Conservation (phyloP, 75 land plant genomes). For the Picea glauca region DNA sequence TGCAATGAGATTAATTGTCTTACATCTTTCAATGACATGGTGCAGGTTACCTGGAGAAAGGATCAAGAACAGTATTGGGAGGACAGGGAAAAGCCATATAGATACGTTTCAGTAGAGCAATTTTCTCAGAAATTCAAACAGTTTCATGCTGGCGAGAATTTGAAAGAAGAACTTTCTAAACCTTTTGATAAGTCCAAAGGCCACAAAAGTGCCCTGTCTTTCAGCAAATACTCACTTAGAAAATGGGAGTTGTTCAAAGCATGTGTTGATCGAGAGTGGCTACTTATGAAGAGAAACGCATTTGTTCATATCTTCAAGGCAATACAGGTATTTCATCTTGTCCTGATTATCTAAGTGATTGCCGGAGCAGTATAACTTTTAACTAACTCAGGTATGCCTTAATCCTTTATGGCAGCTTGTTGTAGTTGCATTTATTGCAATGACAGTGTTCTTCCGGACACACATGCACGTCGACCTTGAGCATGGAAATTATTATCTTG, state of each 20-base stretch:
- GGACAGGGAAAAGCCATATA: constrained; percentile 31
- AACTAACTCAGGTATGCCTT: not conserved
- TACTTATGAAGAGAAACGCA: constrained; percentile 72
- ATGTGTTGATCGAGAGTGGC: constrained; percentile 53
- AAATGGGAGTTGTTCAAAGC: constrained; percentile 68
- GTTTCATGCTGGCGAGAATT: constrained; percentile 27
- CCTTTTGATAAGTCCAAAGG: constrained; percentile 36
- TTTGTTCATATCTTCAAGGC: constrained; percentile 71
- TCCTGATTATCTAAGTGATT: not conserved
- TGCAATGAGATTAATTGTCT: no score
- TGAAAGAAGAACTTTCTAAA: constrained; percentile 36
- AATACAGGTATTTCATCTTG: constrained; percentile 43
- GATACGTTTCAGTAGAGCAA: constrained; percentile 49
- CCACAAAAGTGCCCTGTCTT: constrained; percentile 36
- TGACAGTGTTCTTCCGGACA: constrained; percentile 68
- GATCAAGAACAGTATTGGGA: constrained; percentile 86
- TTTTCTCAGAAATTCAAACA: constrained; percentile 51
- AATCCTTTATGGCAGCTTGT: constrained; percentile 26
- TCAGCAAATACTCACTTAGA: constrained; percentile 37
- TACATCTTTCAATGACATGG: not conserved
- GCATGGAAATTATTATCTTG: constrained; percentile 41
- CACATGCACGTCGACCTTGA: constrained; percentile 33
- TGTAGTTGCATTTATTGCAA: constrained; percentile 29
- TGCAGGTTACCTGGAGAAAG: constrained; percentile 72
- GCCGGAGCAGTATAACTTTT: not conserved